Conservation (phyloP, 805 yeast genomes). For the Candida cerambycidarum region DNA sequence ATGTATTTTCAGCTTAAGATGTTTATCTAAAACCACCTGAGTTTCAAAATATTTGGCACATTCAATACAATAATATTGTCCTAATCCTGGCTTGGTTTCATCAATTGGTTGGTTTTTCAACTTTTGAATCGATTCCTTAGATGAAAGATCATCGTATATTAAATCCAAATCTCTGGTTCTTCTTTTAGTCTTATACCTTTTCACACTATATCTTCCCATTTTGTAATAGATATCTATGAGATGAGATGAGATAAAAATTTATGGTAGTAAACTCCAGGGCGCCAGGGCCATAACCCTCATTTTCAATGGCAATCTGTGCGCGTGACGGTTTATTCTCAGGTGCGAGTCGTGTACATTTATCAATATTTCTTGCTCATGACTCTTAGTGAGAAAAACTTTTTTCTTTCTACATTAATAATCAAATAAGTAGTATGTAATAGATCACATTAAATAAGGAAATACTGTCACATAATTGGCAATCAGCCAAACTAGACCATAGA, state of each 20-base stretch:
- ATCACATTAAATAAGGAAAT: too few species aligned
- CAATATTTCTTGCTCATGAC: not conserved
- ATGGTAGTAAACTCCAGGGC: not conserved
- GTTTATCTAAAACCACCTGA: slow-evolving; percentile 68
- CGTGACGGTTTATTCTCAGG: not conserved
- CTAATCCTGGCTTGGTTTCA: slow-evolving; percentile 90
- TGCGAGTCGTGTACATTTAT: not conserved
- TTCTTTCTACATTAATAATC: slow-evolving; percentile 2
- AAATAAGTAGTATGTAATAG: slow-evolving; percentile 1
- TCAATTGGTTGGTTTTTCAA: slow-evolving; percentile 82
- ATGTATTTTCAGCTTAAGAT: slow-evolving; percentile 74
- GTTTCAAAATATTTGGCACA: slow-evolving; percentile 92
- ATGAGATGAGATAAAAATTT: slow-evolving; percentile 12
- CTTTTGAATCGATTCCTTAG: slow-evolving; percentile 59
- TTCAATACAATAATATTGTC: slow-evolving; percentile 90
- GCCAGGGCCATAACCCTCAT: not conserved
- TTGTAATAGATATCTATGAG: slow-evolving; percentile 6
- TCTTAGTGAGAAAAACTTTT: slow-evolving; percentile 3
- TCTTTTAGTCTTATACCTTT: slow-evolving; percentile 86
- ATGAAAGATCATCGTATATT: slow-evolving; percentile 71
- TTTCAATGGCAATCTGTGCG: not conserved
- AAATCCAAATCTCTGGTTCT: slow-evolving; percentile 82
- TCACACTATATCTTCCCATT: slow-evolving; percentile 88
- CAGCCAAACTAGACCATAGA: too few species aligned
- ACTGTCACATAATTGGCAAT: too few species aligned